Percentiles rank a stretch among this genome's conserved stretches.
These are phyloP conservation scores for Skeletonema potamos DNA, from an alignment of 108 stramenopile genomes.

Conservation along the genomic window DNA sequence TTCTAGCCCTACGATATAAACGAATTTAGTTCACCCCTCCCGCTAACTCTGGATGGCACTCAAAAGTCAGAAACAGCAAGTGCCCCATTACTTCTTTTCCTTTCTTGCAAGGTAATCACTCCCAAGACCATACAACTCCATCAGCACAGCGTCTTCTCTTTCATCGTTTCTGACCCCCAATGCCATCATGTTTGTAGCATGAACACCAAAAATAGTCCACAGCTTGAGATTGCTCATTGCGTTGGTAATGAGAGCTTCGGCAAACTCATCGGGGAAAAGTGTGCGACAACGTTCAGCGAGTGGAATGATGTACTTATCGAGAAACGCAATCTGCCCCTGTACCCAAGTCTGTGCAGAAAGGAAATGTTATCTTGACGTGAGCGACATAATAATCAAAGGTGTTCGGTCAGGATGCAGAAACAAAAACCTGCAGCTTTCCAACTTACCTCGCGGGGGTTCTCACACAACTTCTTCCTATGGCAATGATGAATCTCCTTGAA, in stretches of 20 bases:
- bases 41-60: no score
- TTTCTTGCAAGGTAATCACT: background rate
- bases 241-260: background rate
- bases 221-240: constrained; percentile 9
- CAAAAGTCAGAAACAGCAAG: no score
- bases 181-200: background rate
- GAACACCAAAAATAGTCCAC: constrained; percentile 14
- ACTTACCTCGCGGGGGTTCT: constrained; percentile 26
- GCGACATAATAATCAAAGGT: background rate
- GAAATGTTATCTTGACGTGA: background rate
- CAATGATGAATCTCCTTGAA: constrained; percentile 45
- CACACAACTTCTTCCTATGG: constrained; percentile 15
- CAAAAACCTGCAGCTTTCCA: background rate
- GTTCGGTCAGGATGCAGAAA: background rate
- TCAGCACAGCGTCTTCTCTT: background rate
- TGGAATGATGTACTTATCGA: constrained; percentile 43
- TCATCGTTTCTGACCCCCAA: background rate
- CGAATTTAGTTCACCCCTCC: no score
- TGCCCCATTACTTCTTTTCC: background rate
- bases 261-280: constrained; percentile 17
- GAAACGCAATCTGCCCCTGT: constrained; percentile 45
- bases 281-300: constrained; percentile 10
- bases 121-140: background rate
- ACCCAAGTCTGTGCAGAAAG: constrained; percentile 18
- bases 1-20: no score